Evolutionary conservation across 768 basidiomycete genomes (phyloP), one percentile per base, ranked within the genome.

Genomic region (Mrakia frigida): DNA sequence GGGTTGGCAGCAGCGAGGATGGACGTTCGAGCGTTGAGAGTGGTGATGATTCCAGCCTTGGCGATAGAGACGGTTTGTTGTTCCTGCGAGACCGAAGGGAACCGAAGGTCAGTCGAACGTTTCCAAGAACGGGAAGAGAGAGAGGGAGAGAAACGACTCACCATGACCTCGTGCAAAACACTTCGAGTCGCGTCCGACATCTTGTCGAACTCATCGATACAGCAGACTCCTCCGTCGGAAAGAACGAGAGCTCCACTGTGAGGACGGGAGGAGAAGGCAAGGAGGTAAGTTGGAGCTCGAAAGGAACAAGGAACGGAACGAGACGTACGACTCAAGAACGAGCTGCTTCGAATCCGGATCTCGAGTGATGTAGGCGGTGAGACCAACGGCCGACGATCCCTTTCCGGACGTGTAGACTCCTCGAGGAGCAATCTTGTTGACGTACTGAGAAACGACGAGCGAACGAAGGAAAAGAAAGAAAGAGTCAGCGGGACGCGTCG

Each of bases 281-380:
- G 7, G 80, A 78, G 33, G 80, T 80, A 79, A 21, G 78, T 77
- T 77, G 78, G 72, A 23, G 14, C 50, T 21, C 70, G 56, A 11
- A 61, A 69, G 70, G 23, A 70, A 3, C 3, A 65, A 37, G 5
- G 37, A 13, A 33, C 53, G 68, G 7, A 69, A 67, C 11, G 28
- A 10, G 31, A 72, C 86, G 61, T 77, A 91, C 95, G 94, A 95
- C 81, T 99, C 96, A 70, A 99, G 87, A 14, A 99, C 97, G 37
- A 99, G 89, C 81, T 98, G 97, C 84, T 97, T 98, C 50, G 94
- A 93, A 83, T 99, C 97, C 2, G 96, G 94, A 83, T 99, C 97
- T 68, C 97, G 89, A 37, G 97, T 99, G 43, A 99, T 92, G 83
- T 99, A 99, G 0, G 97, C 97, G 0, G 97, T 99, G 80, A 99